Evolutionary conservation across 441 rosid species (phyloP), one percentile per base, ranked within the genome.

Genomic region (Gossypium lobatum): DNA sequence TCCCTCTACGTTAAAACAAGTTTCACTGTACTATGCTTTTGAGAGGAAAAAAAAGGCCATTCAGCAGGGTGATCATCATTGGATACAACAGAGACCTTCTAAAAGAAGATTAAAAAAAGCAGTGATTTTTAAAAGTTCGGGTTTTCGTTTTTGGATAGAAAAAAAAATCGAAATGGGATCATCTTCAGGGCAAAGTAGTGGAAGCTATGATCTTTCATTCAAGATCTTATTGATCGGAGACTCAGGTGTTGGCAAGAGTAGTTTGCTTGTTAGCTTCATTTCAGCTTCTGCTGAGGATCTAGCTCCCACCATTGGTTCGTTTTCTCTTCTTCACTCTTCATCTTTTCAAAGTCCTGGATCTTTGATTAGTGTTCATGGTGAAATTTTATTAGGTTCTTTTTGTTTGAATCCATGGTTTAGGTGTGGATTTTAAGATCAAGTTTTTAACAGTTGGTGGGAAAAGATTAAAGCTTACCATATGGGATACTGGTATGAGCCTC

Each of bases 371-470:
- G 45, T 42, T 62, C 37, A 17, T 71, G 53, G 17, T 70, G 1
- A 75, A 18, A 3, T 50, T 64, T 21, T 68, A 66, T 20, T 31
- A 18, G 61, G 67, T 58, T 26, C 65, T 55, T 58, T 61, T 69
- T 61, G 21, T 10, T 61, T 73, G 28, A 4, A 48, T 57, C 54
- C 53, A 11, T 70, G 62, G 55, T 80, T 71, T 82, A 93, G 99
- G 98, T 77, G 97, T 95, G 78, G 98, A 95, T 84, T 91, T 95
- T 64, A 95, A 95, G 91, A 93, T 95, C 90, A 93, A 91, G 86
- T 89, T 78, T 79, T 85, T 95, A 66, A 88, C 84, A 71, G 93
- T 95, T 0, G 88, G 84, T 62, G 98, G 89, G 76, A 93, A 90
- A 84, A 82, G 86, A 79, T 76, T 95, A 64, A 95, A 95, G 86